phyloP scores from a whole-genome alignment of 495 filamentous ascomycete species.

The Aspergillus incahuasiensis region DNA sequence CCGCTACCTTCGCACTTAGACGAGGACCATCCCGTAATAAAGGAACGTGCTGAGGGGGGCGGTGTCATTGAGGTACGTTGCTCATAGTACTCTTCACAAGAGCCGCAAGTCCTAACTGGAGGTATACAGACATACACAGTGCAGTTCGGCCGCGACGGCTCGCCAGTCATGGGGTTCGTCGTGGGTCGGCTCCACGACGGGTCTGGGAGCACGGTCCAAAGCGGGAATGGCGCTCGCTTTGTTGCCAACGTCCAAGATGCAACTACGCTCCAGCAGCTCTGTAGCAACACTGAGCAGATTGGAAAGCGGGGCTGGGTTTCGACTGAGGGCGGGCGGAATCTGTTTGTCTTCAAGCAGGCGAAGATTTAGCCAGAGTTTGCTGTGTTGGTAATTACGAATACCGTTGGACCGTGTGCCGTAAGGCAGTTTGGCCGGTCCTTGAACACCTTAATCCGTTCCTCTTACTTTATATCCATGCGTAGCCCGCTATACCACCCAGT shows the following conservation, averaged over 20 bases:
- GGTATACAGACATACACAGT: conserved; percentile 50
- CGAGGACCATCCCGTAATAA: conserved; percentile 24
- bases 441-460: too few relatives aligned
- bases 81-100: not conserved
- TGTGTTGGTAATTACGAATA: too few relatives aligned
- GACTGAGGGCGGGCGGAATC: conserved; percentile 28
- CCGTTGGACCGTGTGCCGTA: too few relatives aligned
- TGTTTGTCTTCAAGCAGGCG: conserved; percentile 35
- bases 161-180: conserved; percentile 37
- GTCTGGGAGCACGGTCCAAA: too few relatives aligned
- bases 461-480: too few relatives aligned
- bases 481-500: too few relatives aligned
- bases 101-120: not conserved
- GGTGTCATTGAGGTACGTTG: conserved; percentile 46
- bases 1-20: conserved; percentile 18
- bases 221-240: conserved; percentile 33
- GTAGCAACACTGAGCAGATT: conserved; percentile 32
- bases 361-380: conserved; percentile 5
- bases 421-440: too few relatives aligned
- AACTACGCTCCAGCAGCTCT: conserved; percentile 25
- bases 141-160: conserved; percentile 44
- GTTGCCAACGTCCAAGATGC: conserved; percentile 46
- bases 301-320: conserved; percentile 35
- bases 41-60: conserved; percentile 40
- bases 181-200: conserved; percentile 37